Evolutionary conservation across 2,329 filamentous ascomycete species (phyloP), one percentile per base, ranked within the genome.

Genomic region (Fusarium coicis): DNA sequence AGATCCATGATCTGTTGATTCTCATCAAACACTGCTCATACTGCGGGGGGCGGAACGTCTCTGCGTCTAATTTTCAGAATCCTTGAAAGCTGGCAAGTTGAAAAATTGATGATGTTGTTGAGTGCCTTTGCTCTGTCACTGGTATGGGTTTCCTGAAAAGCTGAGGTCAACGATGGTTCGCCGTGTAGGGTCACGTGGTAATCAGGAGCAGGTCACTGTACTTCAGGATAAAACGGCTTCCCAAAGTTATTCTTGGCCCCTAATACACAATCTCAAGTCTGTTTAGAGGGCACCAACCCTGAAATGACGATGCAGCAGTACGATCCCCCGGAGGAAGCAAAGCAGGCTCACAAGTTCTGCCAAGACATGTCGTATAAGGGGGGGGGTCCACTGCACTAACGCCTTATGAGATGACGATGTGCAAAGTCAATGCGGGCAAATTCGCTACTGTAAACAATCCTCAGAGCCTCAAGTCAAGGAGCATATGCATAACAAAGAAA

Each of bases 391-490:
- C 55, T 37, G 4, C 37, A 32, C 58, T 57, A 62, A 39, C 39
- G 21, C 14, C 59, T 42, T 26, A 42, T 30, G 37, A 62, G 28
- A 62, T 62, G 59, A 58, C 52, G 59, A 62, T 62, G 32, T 19
- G 40, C 39, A 23, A 18, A 37, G n/a, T 14, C 30, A 49, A 58
- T 28, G 44, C 40, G 30, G 34, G 26, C 26, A 37, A 26, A 39
- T 14, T 32, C 55, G 16, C 58, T 37, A 18, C 47, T 8, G 30
- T 4, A 15, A 23, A 28, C 15, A 30, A 4, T 4, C 39, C 4
- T 32, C 19, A 30, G 7, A 36, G n/a, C 32, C 52, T 28, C 14
- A 4, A 23, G 6, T 30, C 15, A 23, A 43, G 5, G 26, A 54
- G 19, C 32, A 58, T 21, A 8, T 21, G 28, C 28, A 21, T 16